Evolutionary conservation across 306 rosid genomes (phyloP).

Genomic region (Quercus robur): DNA sequence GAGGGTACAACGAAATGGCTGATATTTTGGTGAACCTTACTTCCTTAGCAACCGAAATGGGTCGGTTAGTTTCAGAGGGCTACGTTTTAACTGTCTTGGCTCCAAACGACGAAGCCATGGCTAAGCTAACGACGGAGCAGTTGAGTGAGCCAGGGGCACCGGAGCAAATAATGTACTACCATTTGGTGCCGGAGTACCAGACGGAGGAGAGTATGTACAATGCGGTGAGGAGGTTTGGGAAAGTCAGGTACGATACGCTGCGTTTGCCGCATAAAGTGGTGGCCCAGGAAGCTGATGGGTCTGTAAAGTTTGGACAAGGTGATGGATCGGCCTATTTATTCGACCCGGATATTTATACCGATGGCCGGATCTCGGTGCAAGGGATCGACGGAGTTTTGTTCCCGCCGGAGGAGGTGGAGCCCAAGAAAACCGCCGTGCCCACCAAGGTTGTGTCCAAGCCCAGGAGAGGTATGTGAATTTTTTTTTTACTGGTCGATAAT

Average conservation of each 20-base stretch:
- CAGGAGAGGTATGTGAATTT: conserved; percentile 65
- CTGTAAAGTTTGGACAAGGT: conserved; percentile 68
- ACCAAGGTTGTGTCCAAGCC: conserved; percentile 55
- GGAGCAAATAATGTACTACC: conserved; percentile 80
- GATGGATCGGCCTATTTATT: conserved; percentile 75
- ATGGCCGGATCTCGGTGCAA: conserved; percentile 81
- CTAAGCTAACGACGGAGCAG: conserved; percentile 76
- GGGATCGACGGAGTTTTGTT: conserved; percentile 76
- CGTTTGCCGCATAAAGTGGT: conserved; percentile 66
- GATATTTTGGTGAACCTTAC: conserved; percentile 75
- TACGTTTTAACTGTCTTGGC: conserved; percentile 73
- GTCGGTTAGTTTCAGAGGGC: conserved; percentile 72
- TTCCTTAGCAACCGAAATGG: conserved; percentile 75
- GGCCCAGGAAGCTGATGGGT: conserved; percentile 80
- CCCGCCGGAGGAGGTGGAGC: conserved; percentile 43
- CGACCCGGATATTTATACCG: conserved; percentile 80
- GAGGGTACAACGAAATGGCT: conserved; percentile 84
- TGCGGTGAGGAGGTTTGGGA: conserved; percentile 74
- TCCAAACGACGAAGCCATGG: conserved; percentile 86
- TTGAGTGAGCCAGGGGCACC: conserved; percentile 91
- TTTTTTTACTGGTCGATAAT: background rate
- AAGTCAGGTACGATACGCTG: conserved; percentile 62
- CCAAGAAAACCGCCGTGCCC: conserved; percentile 48
- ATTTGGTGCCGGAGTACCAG: conserved; percentile 74
- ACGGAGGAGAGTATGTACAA: conserved; percentile 91